A percentile compares a stretch with the other conserved stretches of the same genome.
These are phyloP conservation scores for Artemisia annua DNA, from an alignment of 129 eudicot genomes.

Conservation along the genomic window DNA sequence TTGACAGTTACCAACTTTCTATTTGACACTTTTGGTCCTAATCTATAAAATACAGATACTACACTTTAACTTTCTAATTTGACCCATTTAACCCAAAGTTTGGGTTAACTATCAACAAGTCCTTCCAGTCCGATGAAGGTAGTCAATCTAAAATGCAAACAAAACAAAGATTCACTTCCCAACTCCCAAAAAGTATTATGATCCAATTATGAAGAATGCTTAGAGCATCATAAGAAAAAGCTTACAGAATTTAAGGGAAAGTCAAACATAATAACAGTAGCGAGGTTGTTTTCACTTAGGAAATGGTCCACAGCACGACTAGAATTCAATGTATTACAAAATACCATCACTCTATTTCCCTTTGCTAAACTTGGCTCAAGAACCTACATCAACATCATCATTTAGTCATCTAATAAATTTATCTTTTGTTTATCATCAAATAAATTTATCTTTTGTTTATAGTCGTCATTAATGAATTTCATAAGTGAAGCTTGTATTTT, in stretches of 20 bases:
- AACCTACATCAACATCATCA: constrained; percentile 50
- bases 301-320: constrained; percentile 98
- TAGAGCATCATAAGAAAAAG: background rate
- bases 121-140: constrained; percentile 98
- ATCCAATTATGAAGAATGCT: background rate
- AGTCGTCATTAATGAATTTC: too few species aligned
- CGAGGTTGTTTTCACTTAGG: constrained; percentile 70
- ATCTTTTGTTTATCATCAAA: background rate
- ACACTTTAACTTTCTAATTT: too few species aligned
- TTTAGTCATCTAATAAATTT: constrained; percentile 6
- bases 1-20: too few species aligned
- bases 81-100: too few species aligned
- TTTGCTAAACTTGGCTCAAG: constrained; percentile 97
- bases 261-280: constrained; percentile 96
- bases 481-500: too few species aligned
- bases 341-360: constrained; percentile 94
- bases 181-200: background rate
- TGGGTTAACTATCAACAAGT: too few species aligned
- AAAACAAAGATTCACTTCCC: constrained; percentile 3
- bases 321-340: constrained; percentile 87
- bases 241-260: constrained; percentile 91
- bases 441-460: too few species aligned
- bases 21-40: too few species aligned
- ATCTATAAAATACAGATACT: too few species aligned
- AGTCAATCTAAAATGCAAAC: constrained; percentile 64